Evolutionary conservation across 352 stramenopile species (phyloP), one percentile per base, ranked within the genome.

Genomic region (Pelagophyceae sp.): DNA sequence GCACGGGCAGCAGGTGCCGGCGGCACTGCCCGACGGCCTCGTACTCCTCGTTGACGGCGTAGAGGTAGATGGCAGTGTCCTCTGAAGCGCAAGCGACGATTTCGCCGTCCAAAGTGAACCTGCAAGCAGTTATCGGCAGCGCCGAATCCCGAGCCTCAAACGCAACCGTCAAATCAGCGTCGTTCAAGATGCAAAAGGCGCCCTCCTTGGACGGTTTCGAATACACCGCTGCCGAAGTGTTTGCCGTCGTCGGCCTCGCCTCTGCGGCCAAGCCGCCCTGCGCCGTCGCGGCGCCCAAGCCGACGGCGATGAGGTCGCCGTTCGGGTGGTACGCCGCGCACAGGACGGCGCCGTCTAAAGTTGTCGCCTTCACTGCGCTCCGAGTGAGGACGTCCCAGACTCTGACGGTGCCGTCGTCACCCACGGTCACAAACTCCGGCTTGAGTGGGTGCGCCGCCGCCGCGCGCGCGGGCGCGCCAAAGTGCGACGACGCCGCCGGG

Each of bases 121-220:
- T 87, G 67, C 91, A 77, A 60, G 90, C 87, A 1, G 87, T 40
- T 19, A 93, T 82, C 70, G 87, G 90, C 61, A 92, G 84, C 65
- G 92, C 92, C 71, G 84, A 85, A 79, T 96, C 91, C 19, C 89
- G 84, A 0, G 90, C 93, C 76, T 96, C 91, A 79, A 95, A 94
- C 33, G 94, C 81, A 0, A 93, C 85, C 40, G 75, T 76, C n/a
- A 90, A 81, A 67, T 89, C 88, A 40, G 94, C 89, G 78, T 96
- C 91, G 80, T 95, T 95, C 23, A 90, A 31, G 40, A 97, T 88
- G 23, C 96, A 77, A 60, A 96, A 87, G 27, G 85, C 90, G 2
- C 91, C 92, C 60, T 95, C 89, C 79, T 95, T 94, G 83, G 94
- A 89, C n/a, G n/a, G n/a, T n/a, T n/a, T n/a, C n/a, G n/a, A n/a